Percentiles rank a stretch among this genome's conserved stretches.
Evolutionary conservation across 305 asterid species (phyloP).

Genomic region (Plantago coronopus): DNA sequence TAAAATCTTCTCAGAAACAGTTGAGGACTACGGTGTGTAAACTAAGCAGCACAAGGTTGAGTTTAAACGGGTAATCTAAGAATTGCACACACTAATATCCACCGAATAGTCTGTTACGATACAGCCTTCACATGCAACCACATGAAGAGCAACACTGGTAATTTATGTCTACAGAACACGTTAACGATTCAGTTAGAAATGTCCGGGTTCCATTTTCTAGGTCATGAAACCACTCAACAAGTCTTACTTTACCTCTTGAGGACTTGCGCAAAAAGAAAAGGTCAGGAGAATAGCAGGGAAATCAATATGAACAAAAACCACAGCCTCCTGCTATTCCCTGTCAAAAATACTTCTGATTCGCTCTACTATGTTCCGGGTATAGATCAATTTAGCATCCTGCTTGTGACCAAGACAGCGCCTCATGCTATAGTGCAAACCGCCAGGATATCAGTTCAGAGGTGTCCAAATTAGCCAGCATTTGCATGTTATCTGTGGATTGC

Average conservation of each 20-base stretch:
- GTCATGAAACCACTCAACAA: constrained; percentile 23
- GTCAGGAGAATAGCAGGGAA: background rate
- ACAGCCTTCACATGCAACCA: no score
- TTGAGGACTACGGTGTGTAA: no score
- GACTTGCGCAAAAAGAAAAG: background rate
- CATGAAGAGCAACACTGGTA: no score
- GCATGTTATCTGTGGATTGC: constrained; percentile 20
- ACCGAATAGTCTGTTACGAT: no score
- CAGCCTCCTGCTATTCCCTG: background rate
- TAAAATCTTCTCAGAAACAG: no score
- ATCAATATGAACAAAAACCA: background rate
- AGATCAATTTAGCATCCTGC: constrained; percentile 7
- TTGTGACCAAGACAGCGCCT: constrained; percentile 1
- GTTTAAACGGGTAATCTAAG: no score
- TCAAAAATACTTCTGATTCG: background rate
- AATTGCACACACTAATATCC: no score
- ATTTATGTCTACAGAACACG: background rate
- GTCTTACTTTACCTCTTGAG: constrained; percentile 7
- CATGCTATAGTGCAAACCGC: background rate
- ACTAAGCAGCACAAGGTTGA: no score
- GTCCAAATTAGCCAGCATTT: constrained; percentile 12
- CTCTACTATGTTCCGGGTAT: background rate
- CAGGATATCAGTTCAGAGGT: constrained; percentile 11
- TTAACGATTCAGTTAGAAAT: background rate
- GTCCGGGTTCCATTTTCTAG: constrained; percentile 9